A percentile compares a stretch with the other conserved stretches of the same genome.
These are phyloP conservation scores for Stephania japonica DNA, from an alignment of 164 flowering plant species.

Conservation along the genomic window DNA sequence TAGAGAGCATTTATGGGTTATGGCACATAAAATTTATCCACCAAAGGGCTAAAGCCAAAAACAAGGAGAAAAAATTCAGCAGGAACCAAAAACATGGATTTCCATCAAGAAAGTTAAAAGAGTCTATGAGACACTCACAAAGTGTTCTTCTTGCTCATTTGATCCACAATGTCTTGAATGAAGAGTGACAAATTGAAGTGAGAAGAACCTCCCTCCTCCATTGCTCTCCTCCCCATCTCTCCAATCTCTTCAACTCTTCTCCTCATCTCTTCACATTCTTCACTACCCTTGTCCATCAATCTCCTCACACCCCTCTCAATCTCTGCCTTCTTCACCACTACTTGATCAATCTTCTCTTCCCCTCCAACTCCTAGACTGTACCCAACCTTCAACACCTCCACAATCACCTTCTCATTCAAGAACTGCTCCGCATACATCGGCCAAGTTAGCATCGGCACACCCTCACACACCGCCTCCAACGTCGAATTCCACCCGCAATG, in stretches of 20 bases:
- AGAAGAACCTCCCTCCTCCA: constrained; percentile 49
- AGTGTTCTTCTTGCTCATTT: not conserved
- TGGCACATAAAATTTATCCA: not conserved
- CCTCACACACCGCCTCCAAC: not conserved
- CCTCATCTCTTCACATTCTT: constrained; percentile 30
- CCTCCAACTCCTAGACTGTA: constrained; percentile 34
- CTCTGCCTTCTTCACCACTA: constrained; percentile 27
- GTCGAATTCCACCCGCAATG: constrained; percentile 20
- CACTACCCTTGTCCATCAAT: constrained; percentile 32
- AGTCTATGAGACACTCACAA: no score
- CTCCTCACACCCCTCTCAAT: constrained; percentile 30
- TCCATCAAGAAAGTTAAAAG: not conserved
- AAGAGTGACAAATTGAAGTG: constrained; percentile 21
- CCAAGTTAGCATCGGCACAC: not conserved
- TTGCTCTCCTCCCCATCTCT: constrained; percentile 25
- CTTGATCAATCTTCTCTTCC: constrained; percentile 15
- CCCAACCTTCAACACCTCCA: constrained; percentile 16
- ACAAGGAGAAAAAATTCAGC: not conserved
- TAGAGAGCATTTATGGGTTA: no score
- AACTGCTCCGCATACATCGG: not conserved
- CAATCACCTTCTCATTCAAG: not conserved
- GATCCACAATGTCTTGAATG: constrained; percentile 30
- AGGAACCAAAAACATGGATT: not conserved
- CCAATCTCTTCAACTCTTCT: constrained; percentile 32
- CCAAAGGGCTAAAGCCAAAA: not conserved